Base-by-base conservation (phyloP, 2,329 filamentous ascomycete species). In the Pseudogymnoascus sp. region DNA sequence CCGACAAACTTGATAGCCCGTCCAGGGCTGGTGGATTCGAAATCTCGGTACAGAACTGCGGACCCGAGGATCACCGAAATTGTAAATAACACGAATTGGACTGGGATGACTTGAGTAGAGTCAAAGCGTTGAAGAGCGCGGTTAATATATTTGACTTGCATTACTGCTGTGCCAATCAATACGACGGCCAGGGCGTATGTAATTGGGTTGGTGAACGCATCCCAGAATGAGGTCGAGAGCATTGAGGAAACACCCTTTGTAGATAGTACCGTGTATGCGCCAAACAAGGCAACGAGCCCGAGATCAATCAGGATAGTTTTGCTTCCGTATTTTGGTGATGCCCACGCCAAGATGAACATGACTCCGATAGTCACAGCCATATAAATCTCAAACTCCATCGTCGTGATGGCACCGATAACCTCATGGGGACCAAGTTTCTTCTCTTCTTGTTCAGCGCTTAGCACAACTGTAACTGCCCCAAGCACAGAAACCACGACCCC, bases 101-200 rank as follows among this genome's bases (percentile, higher is more conserved):
- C 95, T 0, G 95, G 95, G 66, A 99, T 99, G 69, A 99, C 95
- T 74, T 97, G 92, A 0, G 95, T 99, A 6, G 95, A 96, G 75
- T 97, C 91, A 78, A 98, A 99, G 56, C 90, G 87, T 74, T 97
- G 93, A 61, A 99, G 80, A 1, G 89, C 88, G 61, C 85, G 90
- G 78, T 98, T 99, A 73, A 99, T 84, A 73, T 98, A 99, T 73
- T 91, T 93, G 70, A 99, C 93, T 77, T 99, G 95, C 89, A 98
- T 92, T 65, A 99, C 80, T 6, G 95, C 95, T 1, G 93, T 98
- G 53, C 80, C 83, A 16, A 95, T 81, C 26, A 99, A 82, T 59
- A 98, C 82, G 60, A 89, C 79, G 7, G 95, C 75, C n/a, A 99
- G 83, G 1, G 87, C 84, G 72, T 98, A 99, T 19, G 92, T 96